phyloP scores from a whole-genome alignment of 805 yeast genomes.

The Blastobotrys chiropterorum region DNA sequence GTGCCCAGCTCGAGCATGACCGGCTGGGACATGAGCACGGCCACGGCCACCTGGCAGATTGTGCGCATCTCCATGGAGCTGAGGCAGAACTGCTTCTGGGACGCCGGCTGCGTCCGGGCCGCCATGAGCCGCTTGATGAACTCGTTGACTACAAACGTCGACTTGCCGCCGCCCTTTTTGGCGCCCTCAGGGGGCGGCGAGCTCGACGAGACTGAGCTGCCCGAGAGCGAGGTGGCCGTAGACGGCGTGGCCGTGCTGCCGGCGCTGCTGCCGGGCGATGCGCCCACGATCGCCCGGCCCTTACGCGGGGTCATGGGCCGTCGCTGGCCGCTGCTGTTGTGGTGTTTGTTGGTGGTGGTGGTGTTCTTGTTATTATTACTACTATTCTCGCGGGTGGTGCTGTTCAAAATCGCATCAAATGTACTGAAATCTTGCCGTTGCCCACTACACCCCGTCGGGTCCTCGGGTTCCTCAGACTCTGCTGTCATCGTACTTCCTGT shows the following conservation, averaged over 20 bases:
- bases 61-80: conserved; percentile 74
- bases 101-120: conserved; percentile 82
- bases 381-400: not conserved
- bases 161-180: not conserved
- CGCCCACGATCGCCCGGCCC: not conserved
- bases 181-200: not conserved
- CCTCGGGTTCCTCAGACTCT: conserved; percentile 25
- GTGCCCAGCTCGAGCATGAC: conserved; percentile 75
- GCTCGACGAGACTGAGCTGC: not conserved
- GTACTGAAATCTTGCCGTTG: conserved; percentile 6
- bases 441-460: conserved; percentile 19
- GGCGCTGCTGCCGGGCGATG: no score
- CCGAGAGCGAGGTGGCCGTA: not conserved
- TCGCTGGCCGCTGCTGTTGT: no score
- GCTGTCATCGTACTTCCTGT: conserved; percentile 23
- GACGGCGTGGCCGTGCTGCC: not conserved
- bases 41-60: conserved; percentile 76
- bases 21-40: conserved; percentile 82
- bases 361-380: not conserved
- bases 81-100: conserved; percentile 69
- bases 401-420: conserved; percentile 1
- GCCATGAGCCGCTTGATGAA: conserved; percentile 77
- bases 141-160: conserved; percentile 55
- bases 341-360: no score
- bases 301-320: not conserved